A percentile compares a stretch with the other conserved stretches of the same genome.
Evolutionary conservation across 2,329 filamentous ascomycete species (phyloP).

Genomic region (Chaetomium globosum): DNA sequence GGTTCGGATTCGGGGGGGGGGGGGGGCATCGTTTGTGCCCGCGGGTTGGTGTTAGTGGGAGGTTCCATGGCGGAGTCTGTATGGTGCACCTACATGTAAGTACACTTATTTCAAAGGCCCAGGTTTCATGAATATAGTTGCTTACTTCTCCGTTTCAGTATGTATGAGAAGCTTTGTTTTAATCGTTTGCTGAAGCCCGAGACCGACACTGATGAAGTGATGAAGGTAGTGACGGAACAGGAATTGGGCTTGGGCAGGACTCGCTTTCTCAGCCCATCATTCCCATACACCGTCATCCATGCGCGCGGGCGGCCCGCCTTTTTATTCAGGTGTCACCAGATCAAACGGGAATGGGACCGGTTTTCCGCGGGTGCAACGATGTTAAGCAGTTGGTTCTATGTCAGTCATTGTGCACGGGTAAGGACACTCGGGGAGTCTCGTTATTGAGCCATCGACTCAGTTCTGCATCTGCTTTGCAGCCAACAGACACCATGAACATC

Average conservation of each 20-base stretch:
- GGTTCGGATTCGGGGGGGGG: slow-evolving; percentile 2
- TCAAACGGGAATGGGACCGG: slow-evolving; percentile 1
- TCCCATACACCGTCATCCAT: neutral
- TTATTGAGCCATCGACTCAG: too few relatives aligned
- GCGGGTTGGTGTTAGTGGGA: slow-evolving; percentile 4
- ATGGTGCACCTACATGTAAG: neutral
- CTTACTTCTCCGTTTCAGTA: slow-evolving; percentile 1
- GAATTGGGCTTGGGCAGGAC: slow-evolving; percentile 3
- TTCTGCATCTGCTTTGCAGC: too few relatives aligned
- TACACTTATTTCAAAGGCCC: neutral
- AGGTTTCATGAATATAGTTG: slow-evolving; percentile 1
- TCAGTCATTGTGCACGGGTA: too few relatives aligned
- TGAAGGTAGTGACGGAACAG: neutral
- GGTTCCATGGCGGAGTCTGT: slow-evolving; percentile 7
- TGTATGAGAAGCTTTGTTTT: too few relatives aligned
- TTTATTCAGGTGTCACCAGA: slow-evolving; percentile 5
- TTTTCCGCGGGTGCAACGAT: neutral
- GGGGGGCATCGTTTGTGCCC: neutral
- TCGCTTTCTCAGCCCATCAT: neutral
- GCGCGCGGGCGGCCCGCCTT: neutral
- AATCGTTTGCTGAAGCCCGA: too few relatives aligned
- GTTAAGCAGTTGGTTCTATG: slow-evolving; percentile 6
- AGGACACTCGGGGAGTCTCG: too few relatives aligned
- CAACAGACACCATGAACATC: too few relatives aligned
- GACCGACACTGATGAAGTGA: too few relatives aligned